Conservation (phyloP, 305 asterid genomes). For the Withania somnifera region DNA sequence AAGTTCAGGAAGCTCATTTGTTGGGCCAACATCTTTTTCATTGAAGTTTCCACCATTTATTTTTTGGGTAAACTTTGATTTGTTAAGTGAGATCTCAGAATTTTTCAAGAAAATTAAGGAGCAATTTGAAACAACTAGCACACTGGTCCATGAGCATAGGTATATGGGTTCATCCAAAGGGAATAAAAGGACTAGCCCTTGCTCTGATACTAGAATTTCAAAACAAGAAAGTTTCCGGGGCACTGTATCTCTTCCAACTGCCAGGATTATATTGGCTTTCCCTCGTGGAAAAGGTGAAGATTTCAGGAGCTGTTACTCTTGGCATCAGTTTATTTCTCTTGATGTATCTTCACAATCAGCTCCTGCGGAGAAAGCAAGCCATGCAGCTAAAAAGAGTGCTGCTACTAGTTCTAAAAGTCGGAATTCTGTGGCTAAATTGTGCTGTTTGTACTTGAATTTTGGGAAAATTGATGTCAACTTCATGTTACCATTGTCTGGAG, state of each 20-base stretch:
- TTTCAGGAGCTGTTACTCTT: conserved; percentile 44
- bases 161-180: conserved; percentile 15
- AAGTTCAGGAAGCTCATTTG: conserved; percentile 35
- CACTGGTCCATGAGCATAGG: conserved; percentile 16
- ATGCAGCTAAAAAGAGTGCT: conserved; percentile 30
- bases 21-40: conserved; percentile 58
- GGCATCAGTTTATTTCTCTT: conserved; percentile 63
- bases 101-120: conserved; percentile 42
- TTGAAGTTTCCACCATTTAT: conserved; percentile 63
- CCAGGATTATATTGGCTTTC: conserved; percentile 70
- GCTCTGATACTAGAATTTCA: conserved; percentile 19
- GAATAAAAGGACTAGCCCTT: conserved; percentile 27
- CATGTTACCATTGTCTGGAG: conserved; percentile 32
- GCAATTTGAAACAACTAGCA: conserved; percentile 24
- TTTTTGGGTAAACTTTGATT: conserved; percentile 68
- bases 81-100: conserved; percentile 26
- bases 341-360: conserved; percentile 42
- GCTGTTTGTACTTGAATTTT: conserved; percentile 51
- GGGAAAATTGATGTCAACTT: conserved; percentile 48
- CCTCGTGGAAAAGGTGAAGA: conserved; percentile 34
- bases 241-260: conserved; percentile 52
- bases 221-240: conserved; percentile 37
- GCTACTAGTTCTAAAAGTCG: conserved; percentile 32
- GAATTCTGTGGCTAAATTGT: conserved; percentile 27
- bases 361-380: conserved; percentile 25